Evolutionary conservation across 2,329 filamentous ascomycete genomes (phyloP).

Genomic region (Botrytis fabae): DNA sequence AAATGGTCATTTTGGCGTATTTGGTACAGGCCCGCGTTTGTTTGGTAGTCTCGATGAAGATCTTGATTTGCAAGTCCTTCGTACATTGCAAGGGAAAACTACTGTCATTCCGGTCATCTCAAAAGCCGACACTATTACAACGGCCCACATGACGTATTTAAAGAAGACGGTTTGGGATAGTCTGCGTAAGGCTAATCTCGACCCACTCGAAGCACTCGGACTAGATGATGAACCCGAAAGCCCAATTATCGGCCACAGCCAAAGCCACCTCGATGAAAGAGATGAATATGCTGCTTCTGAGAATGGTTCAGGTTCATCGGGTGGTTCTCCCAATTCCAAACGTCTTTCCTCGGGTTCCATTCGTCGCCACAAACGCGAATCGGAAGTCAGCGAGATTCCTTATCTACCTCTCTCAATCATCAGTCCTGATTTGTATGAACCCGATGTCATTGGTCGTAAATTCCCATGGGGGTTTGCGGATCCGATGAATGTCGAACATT

Average conservation of each 20-base stretch:
- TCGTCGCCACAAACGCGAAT: slow-evolving; percentile 44
- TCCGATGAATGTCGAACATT: slow-evolving; percentile 86
- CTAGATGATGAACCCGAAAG: slow-evolving; percentile 71
- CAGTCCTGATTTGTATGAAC: slow-evolving; percentile 89
- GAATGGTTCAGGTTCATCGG: slow-evolving; percentile 32
- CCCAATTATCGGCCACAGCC: slow-evolving; percentile 47
- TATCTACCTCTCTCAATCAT: slow-evolving; percentile 89
- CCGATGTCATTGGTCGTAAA: slow-evolving; percentile 73
- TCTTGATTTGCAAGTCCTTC: slow-evolving; percentile 86
- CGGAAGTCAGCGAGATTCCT: slow-evolving; percentile 55
- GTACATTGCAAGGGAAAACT: slow-evolving; percentile 86
- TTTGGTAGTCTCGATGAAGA: slow-evolving; percentile 79
- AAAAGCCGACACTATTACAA: slow-evolving; percentile 96
- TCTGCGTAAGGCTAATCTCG: slow-evolving; percentile 80
- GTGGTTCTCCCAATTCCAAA: slow-evolving; percentile 36
- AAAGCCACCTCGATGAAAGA: slow-evolving; percentile 54
- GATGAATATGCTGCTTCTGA: slow-evolving; percentile 48
- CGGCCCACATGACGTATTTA: slow-evolving; percentile 86
- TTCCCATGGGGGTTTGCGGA: slow-evolving; percentile 98
- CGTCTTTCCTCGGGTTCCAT: slow-evolving; percentile 39
- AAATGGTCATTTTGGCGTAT: slow-evolving; percentile 54
- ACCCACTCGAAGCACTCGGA: slow-evolving; percentile 83
- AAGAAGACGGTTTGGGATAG: slow-evolving; percentile 90
- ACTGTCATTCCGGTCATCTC: slow-evolving; percentile 93
- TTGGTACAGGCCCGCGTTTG: slow-evolving; percentile 46